phyloP scores from a whole-genome alignment of 495 filamentous ascomycete genomes.

The Peziza echinospora region DNA sequence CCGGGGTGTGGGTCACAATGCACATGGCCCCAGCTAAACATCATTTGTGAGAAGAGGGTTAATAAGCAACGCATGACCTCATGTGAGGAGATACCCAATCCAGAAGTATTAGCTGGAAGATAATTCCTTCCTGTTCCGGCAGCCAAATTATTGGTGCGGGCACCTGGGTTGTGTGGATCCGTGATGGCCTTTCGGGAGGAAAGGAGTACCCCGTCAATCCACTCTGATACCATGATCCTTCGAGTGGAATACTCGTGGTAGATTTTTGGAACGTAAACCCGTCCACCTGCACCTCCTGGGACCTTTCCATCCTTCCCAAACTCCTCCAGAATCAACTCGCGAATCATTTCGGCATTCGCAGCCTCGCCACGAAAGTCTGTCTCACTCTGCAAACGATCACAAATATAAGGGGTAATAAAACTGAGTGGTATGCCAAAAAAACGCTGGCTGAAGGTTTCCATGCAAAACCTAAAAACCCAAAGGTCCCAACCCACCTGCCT shows the following conservation, averaged over 20 bases:
- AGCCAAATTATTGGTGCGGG: too few relatives aligned
- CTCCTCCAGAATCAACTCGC: constrained; percentile 50
- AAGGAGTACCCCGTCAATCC: constrained; percentile 82
- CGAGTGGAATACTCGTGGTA: constrained; percentile 62
- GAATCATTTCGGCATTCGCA: constrained; percentile 67
- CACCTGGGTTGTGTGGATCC: constrained; percentile 45
- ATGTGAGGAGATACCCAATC: constrained; percentile 58
- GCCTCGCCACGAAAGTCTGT: constrained; percentile 91
- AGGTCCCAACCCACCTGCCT: constrained; percentile 81
- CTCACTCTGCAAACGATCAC: constrained; percentile 66
- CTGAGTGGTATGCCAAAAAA: constrained; percentile 75
- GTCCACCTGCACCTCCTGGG: constrained; percentile 38
- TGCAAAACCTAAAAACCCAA: constrained; percentile 64
- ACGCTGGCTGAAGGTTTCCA: constrained; percentile 48
- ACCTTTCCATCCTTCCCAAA: constrained; percentile 6
- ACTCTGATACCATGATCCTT: constrained; percentile 83
- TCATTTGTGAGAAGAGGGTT: constrained; percentile 83
- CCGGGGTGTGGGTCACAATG: constrained; percentile 95
- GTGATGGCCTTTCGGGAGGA: constrained; percentile 43
- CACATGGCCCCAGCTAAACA: constrained; percentile 85
- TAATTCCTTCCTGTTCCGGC: too few relatives aligned
- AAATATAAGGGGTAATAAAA: constrained; percentile 69
- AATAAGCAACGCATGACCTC: constrained; percentile 92
- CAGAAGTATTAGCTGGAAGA: too few relatives aligned
- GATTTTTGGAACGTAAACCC: constrained; percentile 72